Conservation (phyloP, 2,329 filamentous ascomycete species). For the Ophiostoma tasmaniense region DNA sequence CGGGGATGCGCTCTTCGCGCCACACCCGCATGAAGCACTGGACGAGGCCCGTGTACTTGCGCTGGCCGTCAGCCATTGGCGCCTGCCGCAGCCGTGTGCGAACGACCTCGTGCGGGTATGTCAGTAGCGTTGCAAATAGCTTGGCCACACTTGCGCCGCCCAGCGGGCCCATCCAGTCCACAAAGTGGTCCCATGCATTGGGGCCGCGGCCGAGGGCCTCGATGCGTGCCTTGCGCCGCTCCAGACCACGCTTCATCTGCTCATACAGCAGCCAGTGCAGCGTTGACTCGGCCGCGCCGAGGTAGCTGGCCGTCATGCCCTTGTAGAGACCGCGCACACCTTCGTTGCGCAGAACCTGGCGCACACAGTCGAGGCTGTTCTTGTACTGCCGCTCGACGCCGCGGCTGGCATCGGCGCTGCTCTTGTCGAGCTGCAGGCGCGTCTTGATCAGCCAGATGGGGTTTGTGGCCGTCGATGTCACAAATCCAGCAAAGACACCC, state of each 20-base stretch:
- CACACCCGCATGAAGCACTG: slow-evolving; percentile 85
- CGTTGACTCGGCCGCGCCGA: slow-evolving; percentile 83
- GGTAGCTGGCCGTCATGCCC: slow-evolving; percentile 82
- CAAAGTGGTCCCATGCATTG: slow-evolving; percentile 62
- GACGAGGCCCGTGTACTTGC: slow-evolving; percentile 80
- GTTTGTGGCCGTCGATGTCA: slow-evolving; percentile 85
- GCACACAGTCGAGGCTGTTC: slow-evolving; percentile 81
- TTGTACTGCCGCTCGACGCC: slow-evolving; percentile 60
- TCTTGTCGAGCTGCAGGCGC: slow-evolving; percentile 82
- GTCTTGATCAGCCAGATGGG: slow-evolving; percentile 98
- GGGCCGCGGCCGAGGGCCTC: slow-evolving; percentile 51
- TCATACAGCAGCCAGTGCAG: slow-evolving; percentile 94
- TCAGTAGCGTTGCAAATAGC: slow-evolving; percentile 71
- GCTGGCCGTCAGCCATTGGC: slow-evolving; percentile 59
- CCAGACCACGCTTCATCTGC: slow-evolving; percentile 73
- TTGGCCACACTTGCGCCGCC: slow-evolving; percentile 77
- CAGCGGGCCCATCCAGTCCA: slow-evolving; percentile 72
- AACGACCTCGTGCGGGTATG: slow-evolving; percentile 90
- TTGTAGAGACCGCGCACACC: slow-evolving; percentile 78
- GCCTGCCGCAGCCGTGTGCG: slow-evolving; percentile 79
- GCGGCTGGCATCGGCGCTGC: slow-evolving; percentile 54
- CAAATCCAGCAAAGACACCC: slow-evolving; percentile 69
- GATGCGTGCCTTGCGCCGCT: slow-evolving; percentile 51
- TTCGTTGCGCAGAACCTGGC: slow-evolving; percentile 71
- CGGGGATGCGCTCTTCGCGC: slow-evolving; percentile 78